Evolutionary conservation across 345 rosid genomes (phyloP).

Genomic region (Gynandropsis gynandra): DNA sequence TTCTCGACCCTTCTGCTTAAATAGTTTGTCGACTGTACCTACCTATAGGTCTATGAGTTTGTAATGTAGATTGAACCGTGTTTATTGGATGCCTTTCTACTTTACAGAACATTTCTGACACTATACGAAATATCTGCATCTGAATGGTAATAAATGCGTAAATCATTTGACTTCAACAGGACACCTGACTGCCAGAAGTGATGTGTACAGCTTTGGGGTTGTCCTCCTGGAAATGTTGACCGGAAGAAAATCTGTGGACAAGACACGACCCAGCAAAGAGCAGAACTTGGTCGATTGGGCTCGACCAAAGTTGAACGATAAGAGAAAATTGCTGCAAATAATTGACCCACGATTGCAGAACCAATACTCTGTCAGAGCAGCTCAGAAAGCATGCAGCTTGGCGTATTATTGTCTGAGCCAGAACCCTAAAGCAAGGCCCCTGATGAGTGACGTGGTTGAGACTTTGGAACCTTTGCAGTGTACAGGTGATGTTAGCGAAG

Average conservation of each 20-base stretch:
- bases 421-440: constrained; percentile 94
- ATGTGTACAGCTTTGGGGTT: constrained; percentile 95
- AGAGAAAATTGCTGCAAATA: constrained; percentile 78
- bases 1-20: constrained; percentile 8
- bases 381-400: constrained; percentile 92
- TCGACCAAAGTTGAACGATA: constrained; percentile 89
- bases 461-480: constrained; percentile 87
- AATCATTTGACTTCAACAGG: constrained; percentile 41
- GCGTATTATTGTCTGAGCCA: constrained; percentile 92
- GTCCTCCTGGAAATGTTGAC: constrained; percentile 88
- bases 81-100: neutral
- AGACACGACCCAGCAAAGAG: constrained; percentile 89
- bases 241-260: constrained; percentile 91
- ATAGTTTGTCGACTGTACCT: constrained; percentile 5
- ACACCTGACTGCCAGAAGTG: constrained; percentile 92
- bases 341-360: constrained; percentile 82
- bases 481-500: constrained; percentile 37
- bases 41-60: neutral
- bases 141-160: constrained; percentile 11
- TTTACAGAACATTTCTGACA: neutral
- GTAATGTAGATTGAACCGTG: constrained; percentile 8
- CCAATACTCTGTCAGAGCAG: constrained; percentile 87
- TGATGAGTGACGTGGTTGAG: constrained; percentile 95
- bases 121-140: neutral
- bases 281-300: constrained; percentile 99